phyloP scores from a whole-genome alignment of 1,284 basidiomycete species.

The Earliella scabrosa region DNA sequence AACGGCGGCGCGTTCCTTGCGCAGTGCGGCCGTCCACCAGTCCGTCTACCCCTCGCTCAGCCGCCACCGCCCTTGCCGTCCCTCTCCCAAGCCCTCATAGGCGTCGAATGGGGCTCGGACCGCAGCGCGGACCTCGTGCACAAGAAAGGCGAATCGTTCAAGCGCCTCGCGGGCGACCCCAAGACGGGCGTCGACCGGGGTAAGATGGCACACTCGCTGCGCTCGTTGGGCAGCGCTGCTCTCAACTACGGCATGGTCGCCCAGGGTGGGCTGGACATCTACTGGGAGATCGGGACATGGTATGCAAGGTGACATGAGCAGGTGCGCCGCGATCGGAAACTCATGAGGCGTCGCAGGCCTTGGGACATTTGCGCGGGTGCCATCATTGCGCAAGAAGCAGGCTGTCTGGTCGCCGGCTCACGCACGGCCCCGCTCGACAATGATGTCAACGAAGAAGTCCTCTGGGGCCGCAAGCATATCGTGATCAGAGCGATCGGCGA shows the following conservation, averaged over 20 bases:
- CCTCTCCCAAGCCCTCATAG: conserved; percentile 82
- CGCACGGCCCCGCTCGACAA: conserved; percentile 53
- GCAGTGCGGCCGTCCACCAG: conserved; percentile 50
- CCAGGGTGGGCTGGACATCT: conserved; percentile 82
- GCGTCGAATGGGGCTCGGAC: conserved; percentile 93
- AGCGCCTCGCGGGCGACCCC: conserved; percentile 79
- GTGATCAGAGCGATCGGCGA: conserved; percentile 75
- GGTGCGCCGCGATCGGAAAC: neutral
- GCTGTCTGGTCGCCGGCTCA: conserved; percentile 77
- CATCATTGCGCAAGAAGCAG: conserved; percentile 93
- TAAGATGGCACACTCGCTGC: conserved; percentile 87
- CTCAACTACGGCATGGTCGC: conserved; percentile 86
- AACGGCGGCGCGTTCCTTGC: conserved; percentile 84
- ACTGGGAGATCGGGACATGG: conserved; percentile 93
- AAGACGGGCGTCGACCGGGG: conserved; percentile 68
- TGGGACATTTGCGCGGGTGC: conserved; percentile 94
- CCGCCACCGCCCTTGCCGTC: conserved; percentile 70
- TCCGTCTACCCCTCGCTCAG: conserved; percentile 72
- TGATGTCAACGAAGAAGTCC: conserved; percentile 67
- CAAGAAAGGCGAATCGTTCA: conserved; percentile 75
- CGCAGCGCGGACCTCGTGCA: conserved; percentile 61
- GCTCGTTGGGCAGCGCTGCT: conserved; percentile 86
- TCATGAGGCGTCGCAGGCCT: conserved; percentile 49
- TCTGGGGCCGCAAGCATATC: conserved; percentile 88
- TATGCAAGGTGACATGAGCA: conserved; percentile 31